Evolutionary conservation across 2,329 filamentous ascomycete species (phyloP), one percentile per base, ranked within the genome.

Genomic region (Daldinia sp.): DNA sequence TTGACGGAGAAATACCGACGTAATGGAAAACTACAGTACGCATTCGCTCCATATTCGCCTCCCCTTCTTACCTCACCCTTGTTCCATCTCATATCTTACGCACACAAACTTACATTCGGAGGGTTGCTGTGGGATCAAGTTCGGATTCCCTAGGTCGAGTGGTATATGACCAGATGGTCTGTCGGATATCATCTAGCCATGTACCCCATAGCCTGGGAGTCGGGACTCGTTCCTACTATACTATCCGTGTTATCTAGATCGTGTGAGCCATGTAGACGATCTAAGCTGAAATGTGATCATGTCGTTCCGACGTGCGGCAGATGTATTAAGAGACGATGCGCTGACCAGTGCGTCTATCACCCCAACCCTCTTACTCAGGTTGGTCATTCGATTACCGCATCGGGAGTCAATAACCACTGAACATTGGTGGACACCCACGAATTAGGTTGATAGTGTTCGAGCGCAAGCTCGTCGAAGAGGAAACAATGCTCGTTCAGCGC

Each of bases 241-340:
- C 54, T 43, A 47, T 45, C 61, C 15, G 27, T 43, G 32, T 32
- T 32, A 27, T 57, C 51, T 49, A 63, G 63, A 58, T 69, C 64
- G 4, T 67, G 64, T 66, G 70, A 73, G 61, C 71, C 71, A 49
- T 73, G 70, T 68, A 73, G 75, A 55, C 73, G 74, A 64, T 75
- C 72, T 52, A 77, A 77, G 61, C 67, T 77, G 30, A 71, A 70
- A 51, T 77, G 75, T 61, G 75, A 77, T 61, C 75, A 77, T 68
- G 67, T 72, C 53, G 70, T 76, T n/a, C 75, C 75, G 17, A 63
- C 61, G 25, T 77, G 75, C 53, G 71, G 72, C 47, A 70, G 75
- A 25, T 77, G 75, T 60, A 64, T 77, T 35, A 74, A 63, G 66
- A 70, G 72, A 25, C 68, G 67, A 41, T 72, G 72, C 35, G 68